These are phyloP conservation scores for Lactarius akahatsu DNA, from an alignment of 768 basidiomycete species.

Conservation along the genomic window DNA sequence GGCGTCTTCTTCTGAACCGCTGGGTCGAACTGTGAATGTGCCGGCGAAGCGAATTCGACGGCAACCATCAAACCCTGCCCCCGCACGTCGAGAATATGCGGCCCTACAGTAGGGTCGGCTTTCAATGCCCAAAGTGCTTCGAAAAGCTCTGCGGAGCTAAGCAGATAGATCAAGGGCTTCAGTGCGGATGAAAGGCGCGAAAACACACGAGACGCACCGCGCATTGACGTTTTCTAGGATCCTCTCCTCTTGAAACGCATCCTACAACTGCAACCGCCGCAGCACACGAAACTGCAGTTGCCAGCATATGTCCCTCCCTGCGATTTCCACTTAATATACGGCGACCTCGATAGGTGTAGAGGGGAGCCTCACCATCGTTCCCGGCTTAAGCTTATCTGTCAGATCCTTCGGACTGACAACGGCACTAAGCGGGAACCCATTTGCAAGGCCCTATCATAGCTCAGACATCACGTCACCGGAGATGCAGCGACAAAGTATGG, in stretches of 20 bases:
- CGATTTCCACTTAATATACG: not conserved
- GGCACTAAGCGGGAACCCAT: slow-evolving; percentile 92
- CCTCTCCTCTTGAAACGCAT: slow-evolving; percentile 77
- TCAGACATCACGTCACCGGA: not conserved
- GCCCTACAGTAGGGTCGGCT: slow-evolving; percentile 48
- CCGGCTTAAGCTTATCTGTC: slow-evolving; percentile 74
- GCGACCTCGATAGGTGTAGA: not conserved
- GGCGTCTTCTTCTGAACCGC: slow-evolving; percentile 40
- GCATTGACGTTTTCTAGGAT: slow-evolving; percentile 75
- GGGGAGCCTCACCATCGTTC: slow-evolving; percentile 60
- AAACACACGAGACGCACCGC: slow-evolving; percentile 45
- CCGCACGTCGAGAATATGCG: slow-evolving; percentile 79
- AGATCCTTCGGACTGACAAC: slow-evolving; percentile 78
- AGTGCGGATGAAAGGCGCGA: not conserved
- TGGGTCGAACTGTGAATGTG: slow-evolving; percentile 53
- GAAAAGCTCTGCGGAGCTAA: slow-evolving; percentile 75
- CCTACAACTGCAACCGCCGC: slow-evolving; percentile 82
- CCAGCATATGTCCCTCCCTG: slow-evolving; percentile 91
- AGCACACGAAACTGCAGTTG: slow-evolving; percentile 88
- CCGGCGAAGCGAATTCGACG: slow-evolving; percentile 70
- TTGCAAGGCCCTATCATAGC: slow-evolving; percentile 64
- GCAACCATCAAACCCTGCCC: slow-evolving; percentile 89
- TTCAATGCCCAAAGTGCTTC: slow-evolving; percentile 55
- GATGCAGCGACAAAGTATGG: not conserved
- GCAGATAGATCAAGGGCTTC: not conserved